A percentile compares a stretch with the other conserved stretches of the same genome.
phyloP scores from a whole-genome alignment of 257 asterid genomes.

The Haberlea rhodopensis region DNA sequence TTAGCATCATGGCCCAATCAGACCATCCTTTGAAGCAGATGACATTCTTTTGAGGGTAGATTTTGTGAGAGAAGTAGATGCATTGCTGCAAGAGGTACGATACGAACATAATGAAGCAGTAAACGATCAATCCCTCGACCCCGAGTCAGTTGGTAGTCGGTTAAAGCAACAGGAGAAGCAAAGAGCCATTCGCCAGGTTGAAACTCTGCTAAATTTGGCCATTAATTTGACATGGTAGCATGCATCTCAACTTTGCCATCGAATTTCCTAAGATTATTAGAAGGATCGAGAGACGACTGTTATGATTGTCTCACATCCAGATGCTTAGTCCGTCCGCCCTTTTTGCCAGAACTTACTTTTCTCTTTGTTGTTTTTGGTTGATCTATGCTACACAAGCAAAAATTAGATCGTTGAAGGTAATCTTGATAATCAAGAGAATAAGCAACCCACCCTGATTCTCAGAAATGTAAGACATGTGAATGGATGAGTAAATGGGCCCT shows the following conservation, averaged over 20 bases:
- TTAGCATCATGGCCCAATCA: constrained; percentile 85
- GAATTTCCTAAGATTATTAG: not conserved
- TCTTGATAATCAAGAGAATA: too few species aligned
- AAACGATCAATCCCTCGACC: constrained; percentile 54
- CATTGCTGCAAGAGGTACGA: constrained; percentile 71
- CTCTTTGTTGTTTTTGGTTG: too few species aligned
- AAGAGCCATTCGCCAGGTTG: constrained; percentile 69
- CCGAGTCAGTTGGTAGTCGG: constrained; percentile 71
- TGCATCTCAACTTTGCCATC: not conserved
- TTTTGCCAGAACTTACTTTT: too few species aligned
- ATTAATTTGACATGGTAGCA: constrained; percentile 67
- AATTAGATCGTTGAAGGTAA: too few species aligned
- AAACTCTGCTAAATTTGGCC: constrained; percentile 73
- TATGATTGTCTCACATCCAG: too few species aligned
- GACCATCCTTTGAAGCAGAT: constrained; percentile 57
- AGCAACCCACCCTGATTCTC: too few species aligned
- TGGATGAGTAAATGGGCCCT: not conserved
- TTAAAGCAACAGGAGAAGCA: constrained; percentile 91
- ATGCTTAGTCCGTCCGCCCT: too few species aligned
- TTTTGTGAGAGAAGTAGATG: constrained; percentile 79
- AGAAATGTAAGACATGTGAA: not conserved
- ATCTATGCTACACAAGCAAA: too few species aligned
- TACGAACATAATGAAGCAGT: constrained; percentile 39
- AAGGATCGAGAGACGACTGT: too few species aligned
- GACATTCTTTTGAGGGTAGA: constrained; percentile 79